Conservation (phyloP, 2,329 filamentous ascomycete genomes). For the Talaromyces sp. region DNA sequence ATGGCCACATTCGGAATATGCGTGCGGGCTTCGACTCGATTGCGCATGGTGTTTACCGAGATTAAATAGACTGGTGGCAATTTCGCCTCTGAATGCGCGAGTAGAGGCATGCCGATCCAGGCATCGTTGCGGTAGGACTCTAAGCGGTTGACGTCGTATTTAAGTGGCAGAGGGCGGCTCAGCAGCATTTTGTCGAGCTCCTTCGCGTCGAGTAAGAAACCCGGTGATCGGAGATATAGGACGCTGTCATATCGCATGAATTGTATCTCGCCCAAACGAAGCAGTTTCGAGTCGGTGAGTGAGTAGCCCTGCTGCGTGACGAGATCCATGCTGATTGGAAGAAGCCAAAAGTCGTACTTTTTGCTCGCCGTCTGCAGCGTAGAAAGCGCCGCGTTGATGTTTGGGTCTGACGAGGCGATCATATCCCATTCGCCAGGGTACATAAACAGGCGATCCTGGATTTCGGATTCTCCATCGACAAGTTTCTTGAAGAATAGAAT, state of each 20-base stretch:
- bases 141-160: slow-evolving; percentile 25
- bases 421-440: slow-evolving; percentile 43
- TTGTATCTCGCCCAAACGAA: slow-evolving; percentile 33
- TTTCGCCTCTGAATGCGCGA: slow-evolving; percentile 24
- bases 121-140: slow-evolving; percentile 35
- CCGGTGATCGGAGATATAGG: slow-evolving; percentile 38
- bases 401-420: slow-evolving; percentile 20
- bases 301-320: slow-evolving; percentile 27
- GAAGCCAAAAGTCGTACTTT: slow-evolving; percentile 36
- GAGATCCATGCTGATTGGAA: slow-evolving; percentile 36
- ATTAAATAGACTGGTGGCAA: slow-evolving; percentile 33
- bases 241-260: slow-evolving; percentile 41
- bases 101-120: slow-evolving; percentile 32
- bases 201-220: slow-evolving; percentile 32
- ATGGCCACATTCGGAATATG: slow-evolving; percentile 31
- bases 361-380: slow-evolving; percentile 35
- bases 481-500: slow-evolving; percentile 41
- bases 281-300: slow-evolving; percentile 30
- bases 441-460: slow-evolving; percentile 41
- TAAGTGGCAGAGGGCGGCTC: slow-evolving; percentile 26
- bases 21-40: slow-evolving; percentile 31
- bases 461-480: slow-evolving; percentile 25
- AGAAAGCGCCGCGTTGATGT: slow-evolving; percentile 29
- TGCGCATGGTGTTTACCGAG: slow-evolving; percentile 32
- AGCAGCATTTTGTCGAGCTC: slow-evolving; percentile 36